Conservation (phyloP, 2,329 filamentous ascomycete species). For the Colletotrichum sp. region DNA sequence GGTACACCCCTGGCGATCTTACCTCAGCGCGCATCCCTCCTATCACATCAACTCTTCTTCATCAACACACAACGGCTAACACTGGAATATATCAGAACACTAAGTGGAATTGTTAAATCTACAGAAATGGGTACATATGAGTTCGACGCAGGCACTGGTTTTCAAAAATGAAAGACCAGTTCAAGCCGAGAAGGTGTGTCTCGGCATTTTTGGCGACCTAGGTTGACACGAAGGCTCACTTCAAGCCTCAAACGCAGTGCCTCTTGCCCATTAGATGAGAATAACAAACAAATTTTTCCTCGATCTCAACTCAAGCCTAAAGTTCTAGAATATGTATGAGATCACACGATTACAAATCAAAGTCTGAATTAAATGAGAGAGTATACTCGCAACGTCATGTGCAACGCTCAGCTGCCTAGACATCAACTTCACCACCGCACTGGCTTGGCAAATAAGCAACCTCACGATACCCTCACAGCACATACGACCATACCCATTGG, state of each 20-base stretch:
- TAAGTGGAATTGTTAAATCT: background rate
- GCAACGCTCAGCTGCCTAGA: background rate
- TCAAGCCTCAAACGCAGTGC: background rate
- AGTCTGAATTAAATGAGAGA: background rate
- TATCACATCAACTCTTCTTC: background rate
- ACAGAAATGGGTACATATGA: background rate
- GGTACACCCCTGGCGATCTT: constrained; percentile 1
- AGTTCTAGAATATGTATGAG: background rate
- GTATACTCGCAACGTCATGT: background rate
- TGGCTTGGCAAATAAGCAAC: background rate
- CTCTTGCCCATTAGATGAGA: background rate
- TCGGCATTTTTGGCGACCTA: background rate
- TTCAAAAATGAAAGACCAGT: background rate
- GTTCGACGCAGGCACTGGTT: background rate
- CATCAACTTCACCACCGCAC: background rate
- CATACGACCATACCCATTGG: background rate
- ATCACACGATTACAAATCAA: background rate
- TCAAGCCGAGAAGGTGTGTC: background rate
- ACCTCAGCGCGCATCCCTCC: background rate
- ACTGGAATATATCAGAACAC: background rate
- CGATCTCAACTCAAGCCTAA: background rate
- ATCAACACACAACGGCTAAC: background rate
- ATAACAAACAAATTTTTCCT: background rate
- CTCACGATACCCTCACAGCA: background rate
- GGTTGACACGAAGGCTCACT: background rate